Evolutionary conservation across 768 basidiomycete species (phyloP), one percentile per base, ranked within the genome.

Genomic region (Trametes gibbosa): DNA sequence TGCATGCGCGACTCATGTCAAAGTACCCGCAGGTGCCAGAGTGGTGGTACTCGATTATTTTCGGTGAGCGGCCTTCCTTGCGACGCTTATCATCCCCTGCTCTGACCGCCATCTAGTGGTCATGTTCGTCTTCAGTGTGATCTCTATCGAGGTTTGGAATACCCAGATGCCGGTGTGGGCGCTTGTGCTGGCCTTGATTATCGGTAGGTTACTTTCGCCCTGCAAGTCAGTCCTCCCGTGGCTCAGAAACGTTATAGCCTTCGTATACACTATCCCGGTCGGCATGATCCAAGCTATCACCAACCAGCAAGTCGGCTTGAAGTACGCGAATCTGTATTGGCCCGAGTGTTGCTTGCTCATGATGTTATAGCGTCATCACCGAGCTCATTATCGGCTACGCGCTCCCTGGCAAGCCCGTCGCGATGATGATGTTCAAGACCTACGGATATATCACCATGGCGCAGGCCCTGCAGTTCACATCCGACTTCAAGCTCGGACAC

Each of bases 391-490:
- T 91, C 23, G 91, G 91, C 53, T 92, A 90, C 66, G 83, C 81
- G 25, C 79, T 90, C 34, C 92, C 90, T 14, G 90, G 92, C 2
- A 82, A 82, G 24, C 89, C 90, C 3, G 70, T 92, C 54, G 90
- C 91, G 0, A 89, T 84, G 79, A 90, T 92, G 90, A 76, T 92
- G 76, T 91, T 91, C 80, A 92, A 90, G 81, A 88, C 87, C 0
- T 90, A 79, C 78, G 89, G 90, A 24, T 90, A 89, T 64, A 84
- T 86, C 57, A 85, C 82, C 48, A 84, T 84, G 80, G 77, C 78
- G 0, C 85, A 87, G 70, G 88, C 89, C 1, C 69, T 91, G 46
- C 75, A 74, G 42, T 92, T 92, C 75, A 81, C 86, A 0, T 77
- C 81, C 12, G 88, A 92, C 73, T 85, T 92, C 69, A 92, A 93